These are phyloP conservation scores for Cryptosporidium tyzzeri DNA, from an alignment of 169 alveolate species.

Conservation along the genomic window DNA sequence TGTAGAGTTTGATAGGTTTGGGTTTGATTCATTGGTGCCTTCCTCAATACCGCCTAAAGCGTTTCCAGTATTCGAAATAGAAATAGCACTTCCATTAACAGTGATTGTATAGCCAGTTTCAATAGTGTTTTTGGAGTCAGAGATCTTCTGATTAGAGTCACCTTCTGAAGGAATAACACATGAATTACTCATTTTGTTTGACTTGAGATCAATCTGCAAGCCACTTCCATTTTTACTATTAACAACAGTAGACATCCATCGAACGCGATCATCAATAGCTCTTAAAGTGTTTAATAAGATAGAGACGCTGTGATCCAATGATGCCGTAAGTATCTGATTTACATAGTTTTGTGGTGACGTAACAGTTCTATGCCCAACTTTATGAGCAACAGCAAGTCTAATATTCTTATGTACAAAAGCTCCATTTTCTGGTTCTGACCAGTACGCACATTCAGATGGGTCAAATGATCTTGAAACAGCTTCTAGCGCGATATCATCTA, in stretches of 20 bases:
- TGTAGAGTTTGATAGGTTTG: not conserved
- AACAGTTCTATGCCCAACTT: conserved; percentile 72
- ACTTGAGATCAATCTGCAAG: conserved; percentile 24
- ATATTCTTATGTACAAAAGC: conserved; percentile 71
- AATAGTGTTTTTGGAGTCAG: not conserved
- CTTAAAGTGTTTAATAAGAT: conserved; percentile 53
- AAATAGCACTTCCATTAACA: conserved; percentile 21
- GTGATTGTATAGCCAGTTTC: conserved; percentile 15
- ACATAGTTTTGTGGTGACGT: conserved; percentile 61
- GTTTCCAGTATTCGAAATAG: conserved; percentile 2
- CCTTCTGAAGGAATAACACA: not conserved
- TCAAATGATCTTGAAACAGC: conserved; percentile 69
- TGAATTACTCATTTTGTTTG: not conserved
- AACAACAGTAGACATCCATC: conserved; percentile 72
- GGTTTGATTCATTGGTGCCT: conserved; percentile 6
- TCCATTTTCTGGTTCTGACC: conserved; percentile 76
- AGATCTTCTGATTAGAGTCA: not conserved
- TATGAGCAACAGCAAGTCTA: conserved; percentile 67
- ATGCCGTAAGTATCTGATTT: conserved; percentile 62
- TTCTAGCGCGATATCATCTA: conserved; percentile 70
- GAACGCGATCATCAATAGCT: conserved; percentile 72
- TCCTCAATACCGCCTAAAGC: conserved; percentile 2
- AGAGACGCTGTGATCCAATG: conserved; percentile 68
- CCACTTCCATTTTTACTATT: conserved; percentile 33
- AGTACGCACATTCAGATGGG: conserved; percentile 76